Percentiles rank a stretch among this genome's conserved stretches.
Evolutionary conservation across 2,329 filamentous ascomycete species (phyloP).

Genomic region (Exophiala sp.): DNA sequence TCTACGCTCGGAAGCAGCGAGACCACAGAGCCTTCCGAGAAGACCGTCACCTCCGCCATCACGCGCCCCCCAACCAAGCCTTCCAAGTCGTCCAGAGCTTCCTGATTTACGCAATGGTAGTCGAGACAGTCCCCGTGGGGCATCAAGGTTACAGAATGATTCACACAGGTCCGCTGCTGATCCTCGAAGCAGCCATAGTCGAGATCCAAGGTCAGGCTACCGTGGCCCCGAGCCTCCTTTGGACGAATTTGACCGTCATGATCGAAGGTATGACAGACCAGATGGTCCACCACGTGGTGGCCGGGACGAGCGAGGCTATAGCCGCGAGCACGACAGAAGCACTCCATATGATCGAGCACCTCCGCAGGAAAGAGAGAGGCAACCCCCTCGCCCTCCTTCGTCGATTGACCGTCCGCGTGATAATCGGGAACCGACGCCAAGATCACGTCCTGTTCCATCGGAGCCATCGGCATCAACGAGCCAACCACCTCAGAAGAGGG

Average conservation of each 20-base stretch:
- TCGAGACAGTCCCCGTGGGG: slow-evolving; percentile 36
- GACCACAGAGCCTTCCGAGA: slow-evolving; percentile 32
- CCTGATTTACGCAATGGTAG: slow-evolving; percentile 34
- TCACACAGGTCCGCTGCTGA: slow-evolving; percentile 31
- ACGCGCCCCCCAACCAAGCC: slow-evolving; percentile 35
- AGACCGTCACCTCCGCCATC: slow-evolving; percentile 36
- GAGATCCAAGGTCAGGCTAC: slow-evolving; percentile 36
- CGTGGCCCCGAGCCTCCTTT: slow-evolving; percentile 37
- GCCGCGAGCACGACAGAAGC: slow-evolving; percentile 23
- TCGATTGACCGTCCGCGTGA: slow-evolving; percentile 29
- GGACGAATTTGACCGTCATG: slow-evolving; percentile 35
- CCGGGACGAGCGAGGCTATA: slow-evolving; percentile 25
- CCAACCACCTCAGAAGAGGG: slow-evolving; percentile 24
- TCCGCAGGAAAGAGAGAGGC: slow-evolving; percentile 22
- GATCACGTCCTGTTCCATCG: slow-evolving; percentile 19
- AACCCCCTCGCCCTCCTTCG: slow-evolving; percentile 25
- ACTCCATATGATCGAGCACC: slow-evolving; percentile 19
- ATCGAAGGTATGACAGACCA: slow-evolving; percentile 36
- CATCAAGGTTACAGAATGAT: slow-evolving; percentile 30
- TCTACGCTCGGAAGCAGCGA: slow-evolving; percentile 14
- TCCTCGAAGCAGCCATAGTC: slow-evolving; percentile 33
- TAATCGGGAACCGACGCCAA: slow-evolving; percentile 26
- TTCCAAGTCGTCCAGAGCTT: slow-evolving; percentile 35
- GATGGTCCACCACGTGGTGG: slow-evolving; percentile 26
- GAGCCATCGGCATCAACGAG: slow-evolving; percentile 13